Evolutionary conservation across 164 flowering plant genomes (phyloP), one percentile per base, ranked within the genome.

Genomic region (Cinnamomum chago): DNA sequence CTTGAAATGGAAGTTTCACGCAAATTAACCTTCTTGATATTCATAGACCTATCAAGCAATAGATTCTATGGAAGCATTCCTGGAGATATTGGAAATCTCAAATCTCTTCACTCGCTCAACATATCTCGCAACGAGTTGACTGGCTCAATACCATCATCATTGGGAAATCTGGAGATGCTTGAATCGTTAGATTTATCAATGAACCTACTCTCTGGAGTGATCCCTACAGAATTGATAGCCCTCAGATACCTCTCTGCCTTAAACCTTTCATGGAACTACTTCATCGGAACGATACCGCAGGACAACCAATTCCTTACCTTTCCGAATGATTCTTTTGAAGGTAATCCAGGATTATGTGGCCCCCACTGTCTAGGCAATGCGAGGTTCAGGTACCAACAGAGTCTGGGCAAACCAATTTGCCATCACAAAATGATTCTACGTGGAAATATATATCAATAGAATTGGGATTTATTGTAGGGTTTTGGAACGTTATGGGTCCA

Each of bases 231-330:
- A 35, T 72, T 85, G 11, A 50, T 67, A 23, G 40, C 60, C 6
- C 75, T 84, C 0, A 67, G 79, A 24, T 81, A 74, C 65, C 83
- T 85, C 17, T 62, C 80, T 27, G 20, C 47, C 52, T 69, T 86
- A 62, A 82, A 84, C 23, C 70, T 85, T 22, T 85, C 89, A 0
- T 24, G n/a, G 28, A 86, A 86, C 71, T 13, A 52, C 1, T 77
- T 84, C 2, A 69, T 20, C 14, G 88, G 87, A 0, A 62, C 0
- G 30, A 83, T 84, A 14, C 89, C 89, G n/a, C 9, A 0, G n/a
- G 83, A 79, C 10, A 2, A 0, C 3, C 89, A 86, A 65, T 52
- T 86, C 5, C 40, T n/a, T 4, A 79, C 85, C 0, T 86, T 86
- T 40, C 1, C 70, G 0, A 20, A 72, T 2, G 9, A 7, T 68